These are phyloP conservation scores for Boletus edulis DNA, from an alignment of 768 basidiomycete genomes.

Conservation along the genomic window DNA sequence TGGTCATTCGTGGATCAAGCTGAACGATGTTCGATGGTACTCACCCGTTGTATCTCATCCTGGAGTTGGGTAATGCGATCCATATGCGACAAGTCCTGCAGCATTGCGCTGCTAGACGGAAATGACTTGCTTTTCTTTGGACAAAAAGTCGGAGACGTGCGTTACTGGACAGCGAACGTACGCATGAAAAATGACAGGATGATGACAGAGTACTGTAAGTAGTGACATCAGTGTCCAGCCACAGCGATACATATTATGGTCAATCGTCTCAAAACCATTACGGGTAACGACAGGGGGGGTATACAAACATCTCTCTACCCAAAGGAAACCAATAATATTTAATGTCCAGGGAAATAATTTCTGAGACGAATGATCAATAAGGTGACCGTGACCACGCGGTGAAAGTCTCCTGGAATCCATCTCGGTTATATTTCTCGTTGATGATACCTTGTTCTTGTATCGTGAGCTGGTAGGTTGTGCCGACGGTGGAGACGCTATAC, in stretches of 20 bases:
- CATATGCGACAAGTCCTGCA: constrained; percentile 92
- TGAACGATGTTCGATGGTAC: neutral
- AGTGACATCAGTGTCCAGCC: too few species aligned
- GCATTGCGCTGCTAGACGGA: constrained; percentile 64
- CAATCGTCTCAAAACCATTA: too few species aligned
- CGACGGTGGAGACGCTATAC: constrained; percentile 50
- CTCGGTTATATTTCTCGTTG: constrained; percentile 34
- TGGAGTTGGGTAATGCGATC: constrained; percentile 95
- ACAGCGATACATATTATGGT: neutral
- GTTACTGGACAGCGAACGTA: constrained; percentile 2
- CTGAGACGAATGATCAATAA: constrained; percentile 13
- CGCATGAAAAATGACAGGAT: constrained; percentile 1
- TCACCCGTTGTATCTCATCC: constrained; percentile 88
- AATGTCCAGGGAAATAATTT: too few species aligned
- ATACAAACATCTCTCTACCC: too few species aligned
- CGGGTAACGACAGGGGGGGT: too few species aligned
- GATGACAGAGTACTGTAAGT: neutral
- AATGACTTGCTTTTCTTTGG: constrained; percentile 4
- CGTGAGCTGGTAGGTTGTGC: constrained; percentile 40
- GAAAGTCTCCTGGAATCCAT: constrained; percentile 45
- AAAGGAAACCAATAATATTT: neutral
- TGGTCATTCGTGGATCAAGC: too few species aligned
- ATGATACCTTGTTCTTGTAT: constrained; percentile 36
- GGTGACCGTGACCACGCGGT: constrained; percentile 37
- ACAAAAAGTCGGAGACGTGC: constrained; percentile 14